A percentile compares a stretch with the other conserved stretches of the same genome.
phyloP scores from a whole-genome alignment of 495 filamentous ascomycete genomes.

The Talaromyces nanjingensis region DNA sequence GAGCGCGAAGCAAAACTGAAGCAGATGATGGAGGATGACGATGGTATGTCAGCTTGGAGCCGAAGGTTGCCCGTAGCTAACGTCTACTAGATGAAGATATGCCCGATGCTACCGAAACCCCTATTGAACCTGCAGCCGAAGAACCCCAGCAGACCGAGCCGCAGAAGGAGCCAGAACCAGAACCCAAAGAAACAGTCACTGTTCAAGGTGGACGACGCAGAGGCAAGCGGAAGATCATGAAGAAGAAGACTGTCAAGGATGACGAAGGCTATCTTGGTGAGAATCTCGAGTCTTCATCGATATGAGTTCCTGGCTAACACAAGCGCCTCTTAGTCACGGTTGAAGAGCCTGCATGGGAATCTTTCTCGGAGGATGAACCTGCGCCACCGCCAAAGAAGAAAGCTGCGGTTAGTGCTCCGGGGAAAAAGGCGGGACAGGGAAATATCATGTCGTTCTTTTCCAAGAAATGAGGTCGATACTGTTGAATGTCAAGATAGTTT shows the following conservation, averaged over 20 bases:
- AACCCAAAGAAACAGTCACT: conserved; percentile 36
- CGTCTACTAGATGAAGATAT: conserved; percentile 37
- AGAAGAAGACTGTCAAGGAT: conserved; percentile 85
- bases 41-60: conserved; percentile 23
- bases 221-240: conserved; percentile 76
- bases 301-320: conserved; percentile 8
- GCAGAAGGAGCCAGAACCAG: conserved; percentile 44
- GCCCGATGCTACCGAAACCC: conserved; percentile 28
- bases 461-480: conserved; percentile 53
- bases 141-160: conserved; percentile 30
- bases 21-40: conserved; percentile 85
- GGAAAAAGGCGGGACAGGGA: conserved; percentile 61
- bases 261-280: conserved; percentile 89
- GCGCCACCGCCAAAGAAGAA: conserved; percentile 54
- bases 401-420: conserved; percentile 39
- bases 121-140: conserved; percentile 18
- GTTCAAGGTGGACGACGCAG: conserved; percentile 62
- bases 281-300: conserved; percentile 17
- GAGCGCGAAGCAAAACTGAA: conserved; percentile 66
- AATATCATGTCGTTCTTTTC: conserved; percentile 93
- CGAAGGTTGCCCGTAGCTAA: not conserved
- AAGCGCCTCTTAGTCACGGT: conserved; percentile 62
- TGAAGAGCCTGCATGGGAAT: conserved; percentile 86
- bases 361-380: conserved; percentile 90
- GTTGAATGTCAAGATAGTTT: not conserved